Conservation (phyloP, 1,284 basidiomycete genomes). For the Ustilago tritici region DNA sequence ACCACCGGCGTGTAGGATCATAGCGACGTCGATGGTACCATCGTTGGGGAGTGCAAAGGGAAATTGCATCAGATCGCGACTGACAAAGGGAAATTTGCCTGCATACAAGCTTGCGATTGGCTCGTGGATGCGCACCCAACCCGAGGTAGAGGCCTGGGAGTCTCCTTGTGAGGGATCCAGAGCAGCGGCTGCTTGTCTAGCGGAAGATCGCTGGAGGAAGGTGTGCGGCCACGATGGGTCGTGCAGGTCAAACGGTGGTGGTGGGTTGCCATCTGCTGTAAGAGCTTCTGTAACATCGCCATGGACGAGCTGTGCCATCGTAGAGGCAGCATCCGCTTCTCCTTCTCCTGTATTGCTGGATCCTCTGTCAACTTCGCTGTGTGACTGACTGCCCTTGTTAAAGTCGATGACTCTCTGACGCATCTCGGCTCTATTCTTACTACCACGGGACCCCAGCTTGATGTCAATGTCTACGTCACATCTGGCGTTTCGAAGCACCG, state of each 20-base stretch:
- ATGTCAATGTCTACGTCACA: slow-evolving; percentile 63
- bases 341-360: neutral
- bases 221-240: slow-evolving; percentile 58
- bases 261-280: slow-evolving; percentile 10
- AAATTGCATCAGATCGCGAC: slow-evolving; percentile 66
- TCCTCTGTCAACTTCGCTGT: neutral
- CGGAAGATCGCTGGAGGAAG: slow-evolving; percentile 11
- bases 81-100: slow-evolving; percentile 66
- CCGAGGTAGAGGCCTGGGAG: neutral
- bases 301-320: slow-evolving; percentile 20
- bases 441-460: slow-evolving; percentile 57
- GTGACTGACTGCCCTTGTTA: slow-evolving; percentile 5
- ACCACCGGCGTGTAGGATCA: slow-evolving; percentile 58
- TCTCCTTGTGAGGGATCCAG: slow-evolving; percentile 7
- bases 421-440: slow-evolving; percentile 57
- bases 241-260: slow-evolving; percentile 34
- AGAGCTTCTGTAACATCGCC: slow-evolving; percentile 56
- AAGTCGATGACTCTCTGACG: slow-evolving; percentile 47
- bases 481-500: slow-evolving; percentile 56
- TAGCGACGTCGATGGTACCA: slow-evolving; percentile 58
- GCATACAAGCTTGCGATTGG: slow-evolving; percentile 62
- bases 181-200: slow-evolving; percentile 8
- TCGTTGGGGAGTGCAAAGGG: slow-evolving; percentile 64
- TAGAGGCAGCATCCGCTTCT: neutral
- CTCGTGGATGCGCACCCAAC: slow-evolving; percentile 54